Conservation (phyloP, 208 protist species). For the Leishmania aethiopica region DNA sequence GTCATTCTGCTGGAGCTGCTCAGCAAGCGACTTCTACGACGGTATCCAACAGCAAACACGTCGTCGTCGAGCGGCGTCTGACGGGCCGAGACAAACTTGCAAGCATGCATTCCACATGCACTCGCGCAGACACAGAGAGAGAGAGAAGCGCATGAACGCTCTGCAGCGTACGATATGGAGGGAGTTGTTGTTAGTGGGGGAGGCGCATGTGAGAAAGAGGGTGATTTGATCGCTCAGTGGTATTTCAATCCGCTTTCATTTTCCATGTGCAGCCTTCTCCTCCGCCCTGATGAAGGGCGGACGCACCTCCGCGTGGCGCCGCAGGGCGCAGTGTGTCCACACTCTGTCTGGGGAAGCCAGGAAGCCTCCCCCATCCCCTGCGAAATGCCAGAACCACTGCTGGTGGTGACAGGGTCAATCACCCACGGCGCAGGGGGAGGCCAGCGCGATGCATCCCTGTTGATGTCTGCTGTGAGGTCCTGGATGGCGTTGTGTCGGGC, state of each 20-base stretch:
- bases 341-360: slow-evolving; percentile 6
- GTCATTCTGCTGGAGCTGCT: slow-evolving; percentile 72
- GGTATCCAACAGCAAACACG: slow-evolving; percentile 50
- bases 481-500: too few species aligned
- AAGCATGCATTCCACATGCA: background rate
- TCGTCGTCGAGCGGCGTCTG: slow-evolving; percentile 42
- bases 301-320: background rate
- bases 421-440: too few species aligned
- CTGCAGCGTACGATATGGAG: background rate
- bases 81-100: background rate
- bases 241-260: background rate
- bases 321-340: background rate
- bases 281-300: background rate
- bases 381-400: too few species aligned
- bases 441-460: too few species aligned
- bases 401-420: background rate
- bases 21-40: slow-evolving; percentile 43
- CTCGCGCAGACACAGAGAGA: background rate
- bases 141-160: background rate
- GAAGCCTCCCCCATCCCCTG: background rate
- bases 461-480: too few species aligned
- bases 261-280: background rate
- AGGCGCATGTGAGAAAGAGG: background rate
- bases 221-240: background rate
- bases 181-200: background rate